Percentiles rank a stretch among this genome's conserved stretches.
Evolutionary conservation across 2,329 filamentous ascomycete species (phyloP).

Genomic region (Neonectria punicea): DNA sequence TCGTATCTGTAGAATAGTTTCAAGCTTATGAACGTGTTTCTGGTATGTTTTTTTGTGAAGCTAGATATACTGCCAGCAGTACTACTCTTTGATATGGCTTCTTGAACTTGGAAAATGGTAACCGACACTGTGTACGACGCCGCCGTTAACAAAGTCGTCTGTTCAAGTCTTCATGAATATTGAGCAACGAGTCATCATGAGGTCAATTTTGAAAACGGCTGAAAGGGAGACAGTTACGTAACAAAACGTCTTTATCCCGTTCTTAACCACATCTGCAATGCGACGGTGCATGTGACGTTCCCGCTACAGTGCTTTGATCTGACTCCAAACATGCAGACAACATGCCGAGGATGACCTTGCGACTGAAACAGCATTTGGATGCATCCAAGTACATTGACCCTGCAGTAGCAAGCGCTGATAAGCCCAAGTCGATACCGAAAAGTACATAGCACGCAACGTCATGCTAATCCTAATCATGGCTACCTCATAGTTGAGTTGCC

Average conservation of each 20-base stretch:
- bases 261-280: background rate
- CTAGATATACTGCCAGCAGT: background rate
- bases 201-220: background rate
- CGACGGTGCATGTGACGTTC: background rate
- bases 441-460: too few relatives aligned
- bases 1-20: background rate
- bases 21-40: background rate
- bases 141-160: background rate
- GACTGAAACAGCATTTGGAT: background rate
- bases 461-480: too few relatives aligned
- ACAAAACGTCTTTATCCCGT: background rate
- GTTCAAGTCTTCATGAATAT: background rate
- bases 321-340: background rate
- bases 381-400: background rate
- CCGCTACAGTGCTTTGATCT: background rate
- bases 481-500: too few relatives aligned
- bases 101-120: background rate
- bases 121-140: background rate
- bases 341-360: background rate
- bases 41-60: too few relatives aligned
- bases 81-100: background rate
- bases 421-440: background rate
- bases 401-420: background rate
- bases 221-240: background rate
- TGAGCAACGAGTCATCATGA: background rate